Conservation (phyloP, 169 alveolate species). For the Plasmodium billcollinsi region DNA sequence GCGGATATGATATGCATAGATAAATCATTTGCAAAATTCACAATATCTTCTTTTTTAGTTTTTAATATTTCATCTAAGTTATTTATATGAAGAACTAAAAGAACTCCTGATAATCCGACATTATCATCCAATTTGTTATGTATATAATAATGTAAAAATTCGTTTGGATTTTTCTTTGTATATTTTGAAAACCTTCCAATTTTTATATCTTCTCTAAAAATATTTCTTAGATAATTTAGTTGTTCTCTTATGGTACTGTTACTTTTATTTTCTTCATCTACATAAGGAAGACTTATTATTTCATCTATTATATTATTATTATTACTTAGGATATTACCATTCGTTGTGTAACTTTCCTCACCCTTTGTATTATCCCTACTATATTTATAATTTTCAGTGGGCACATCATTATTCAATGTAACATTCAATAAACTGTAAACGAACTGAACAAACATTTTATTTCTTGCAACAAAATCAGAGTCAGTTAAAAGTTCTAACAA, state of each 20-base stretch:
- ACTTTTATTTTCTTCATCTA: background rate
- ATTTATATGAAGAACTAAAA: slow-evolving; percentile 41
- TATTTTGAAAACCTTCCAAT: slow-evolving; percentile 52
- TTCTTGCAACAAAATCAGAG: slow-evolving; percentile 55
- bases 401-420: slow-evolving; percentile 2
- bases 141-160: slow-evolving; percentile 59
- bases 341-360: no score
- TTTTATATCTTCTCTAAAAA: slow-evolving; percentile 59
- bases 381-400: background rate
- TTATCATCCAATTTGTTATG: slow-evolving; percentile 32
- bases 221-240: slow-evolving; percentile 55
- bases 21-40: slow-evolving; percentile 45
- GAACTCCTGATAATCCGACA: slow-evolving; percentile 53
- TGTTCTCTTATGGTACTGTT: slow-evolving; percentile 36
- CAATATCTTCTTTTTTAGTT: slow-evolving; percentile 27
- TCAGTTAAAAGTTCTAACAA: slow-evolving; percentile 52
- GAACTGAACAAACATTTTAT: slow-evolving; percentile 33
- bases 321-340: no score
- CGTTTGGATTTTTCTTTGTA: slow-evolving; percentile 23
- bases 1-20: slow-evolving; percentile 68
- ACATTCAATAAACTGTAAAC: slow-evolving; percentile 6
- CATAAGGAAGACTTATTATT: slow-evolving; percentile 23
- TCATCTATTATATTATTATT: background rate
- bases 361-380: no score
- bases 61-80: slow-evolving; percentile 24